Conservation (phyloP, 2,329 filamentous ascomycete species). For the Penicillium sp. region DNA sequence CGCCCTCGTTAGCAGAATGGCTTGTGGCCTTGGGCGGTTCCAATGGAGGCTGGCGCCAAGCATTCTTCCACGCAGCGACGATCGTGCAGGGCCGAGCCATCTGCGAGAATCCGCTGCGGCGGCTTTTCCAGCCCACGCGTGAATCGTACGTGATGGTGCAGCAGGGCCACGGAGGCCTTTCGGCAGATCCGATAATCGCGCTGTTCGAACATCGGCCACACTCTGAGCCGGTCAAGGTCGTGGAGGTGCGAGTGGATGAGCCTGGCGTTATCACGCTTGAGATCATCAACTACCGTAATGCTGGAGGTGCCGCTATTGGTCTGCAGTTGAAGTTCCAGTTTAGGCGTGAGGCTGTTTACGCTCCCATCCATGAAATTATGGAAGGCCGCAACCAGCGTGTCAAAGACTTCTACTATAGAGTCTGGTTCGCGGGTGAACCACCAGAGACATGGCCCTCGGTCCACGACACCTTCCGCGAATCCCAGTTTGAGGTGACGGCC, state of each 20-base stretch:
- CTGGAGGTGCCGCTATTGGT: constrained; percentile 73
- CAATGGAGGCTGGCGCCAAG: constrained; percentile 85
- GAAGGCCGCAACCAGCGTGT: constrained; percentile 89
- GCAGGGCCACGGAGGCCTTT: neutral
- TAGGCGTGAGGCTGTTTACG: constrained; percentile 89
- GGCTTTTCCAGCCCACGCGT: constrained; percentile 79
- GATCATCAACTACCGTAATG: constrained; percentile 88
- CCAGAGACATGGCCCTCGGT: constrained; percentile 76
- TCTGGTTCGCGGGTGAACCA: constrained; percentile 72
- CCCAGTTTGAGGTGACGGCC: constrained; percentile 76
- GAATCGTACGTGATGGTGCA: constrained; percentile 67
- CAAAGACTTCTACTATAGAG: constrained; percentile 97
- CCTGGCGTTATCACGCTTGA: constrained; percentile 79
- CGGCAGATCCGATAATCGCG: constrained; percentile 64
- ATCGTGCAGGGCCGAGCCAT: constrained; percentile 93
- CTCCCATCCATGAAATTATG: constrained; percentile 97
- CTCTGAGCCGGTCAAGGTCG: constrained; percentile 70
- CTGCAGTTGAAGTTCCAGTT: constrained; percentile 85
- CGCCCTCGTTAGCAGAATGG: constrained; percentile 51
- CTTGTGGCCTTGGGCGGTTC: constrained; percentile 79
- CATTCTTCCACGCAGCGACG: constrained; percentile 85
- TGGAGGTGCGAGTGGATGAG: constrained; percentile 72
- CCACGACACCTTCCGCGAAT: constrained; percentile 85
- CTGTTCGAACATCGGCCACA: neutral
- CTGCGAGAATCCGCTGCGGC: constrained; percentile 89